Conservation (phyloP, 2,329 filamentous ascomycete genomes). For the Emmonsiellopsis sp. region DNA sequence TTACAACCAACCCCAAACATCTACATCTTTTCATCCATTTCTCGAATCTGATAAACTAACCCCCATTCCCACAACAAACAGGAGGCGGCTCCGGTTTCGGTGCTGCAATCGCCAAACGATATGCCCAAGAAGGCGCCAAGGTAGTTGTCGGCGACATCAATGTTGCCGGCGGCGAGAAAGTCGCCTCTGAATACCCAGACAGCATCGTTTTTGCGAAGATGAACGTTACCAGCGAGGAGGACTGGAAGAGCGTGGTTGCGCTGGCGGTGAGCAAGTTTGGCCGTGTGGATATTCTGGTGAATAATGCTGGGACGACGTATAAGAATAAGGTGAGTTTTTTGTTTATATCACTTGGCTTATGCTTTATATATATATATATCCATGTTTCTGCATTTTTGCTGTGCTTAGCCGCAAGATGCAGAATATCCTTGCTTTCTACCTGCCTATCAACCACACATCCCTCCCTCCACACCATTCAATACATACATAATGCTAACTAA, state of each 20-base stretch:
- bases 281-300: slow-evolving; percentile 36
- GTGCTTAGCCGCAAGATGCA: neutral
- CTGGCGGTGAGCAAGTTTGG: slow-evolving; percentile 23
- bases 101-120: slow-evolving; percentile 31
- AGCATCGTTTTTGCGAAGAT: slow-evolving; percentile 25
- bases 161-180: slow-evolving; percentile 22
- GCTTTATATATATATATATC: too few species aligned
- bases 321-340: slow-evolving; percentile 27
- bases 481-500: neutral
- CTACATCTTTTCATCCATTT: neutral
- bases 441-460: too few species aligned
- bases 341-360: too few species aligned
- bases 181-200: slow-evolving; percentile 21
- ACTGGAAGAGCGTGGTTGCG: slow-evolving; percentile 27
- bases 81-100: slow-evolving; percentile 37
- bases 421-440: neutral
- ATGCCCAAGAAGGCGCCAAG: slow-evolving; percentile 33
- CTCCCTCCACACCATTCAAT: too few species aligned
- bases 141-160: slow-evolving; percentile 37
- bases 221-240: slow-evolving; percentile 25
- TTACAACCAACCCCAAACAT: neutral
- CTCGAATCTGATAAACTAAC: neutral
- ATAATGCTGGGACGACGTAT: slow-evolving; percentile 39
- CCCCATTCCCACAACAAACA: slow-evolving; percentile 4
- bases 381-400: neutral